A percentile compares a stretch with the other conserved stretches of the same genome.
Evolutionary conservation across 129 eudicot species (phyloP).

Genomic region (Rutidosis leptorrhynchoides): DNA sequence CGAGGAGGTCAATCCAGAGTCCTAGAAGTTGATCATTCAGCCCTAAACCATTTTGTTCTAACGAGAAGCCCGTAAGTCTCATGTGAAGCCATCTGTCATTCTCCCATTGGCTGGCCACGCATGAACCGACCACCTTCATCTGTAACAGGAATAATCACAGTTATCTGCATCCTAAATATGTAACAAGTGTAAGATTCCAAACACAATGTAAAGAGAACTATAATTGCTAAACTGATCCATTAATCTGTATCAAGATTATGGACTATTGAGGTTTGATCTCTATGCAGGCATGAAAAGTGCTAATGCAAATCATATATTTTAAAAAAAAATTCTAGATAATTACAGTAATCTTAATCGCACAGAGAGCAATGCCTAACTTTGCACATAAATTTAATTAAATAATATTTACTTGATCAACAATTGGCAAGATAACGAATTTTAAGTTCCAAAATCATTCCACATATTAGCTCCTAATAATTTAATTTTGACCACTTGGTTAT

Average conservation of each 20-base stretch:
- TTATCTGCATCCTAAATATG: conserved; percentile 18
- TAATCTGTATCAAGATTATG: background rate
- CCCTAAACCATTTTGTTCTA: background rate
- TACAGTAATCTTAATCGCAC: background rate
- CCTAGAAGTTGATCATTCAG: background rate
- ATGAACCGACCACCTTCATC: conserved; percentile 41
- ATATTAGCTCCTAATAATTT: too few species aligned
- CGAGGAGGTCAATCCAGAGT: background rate
- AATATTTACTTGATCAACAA: too few species aligned
- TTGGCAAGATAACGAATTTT: too few species aligned
- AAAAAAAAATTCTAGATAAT: background rate
- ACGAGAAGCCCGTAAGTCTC: background rate
- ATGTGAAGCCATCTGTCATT: conserved; percentile 1
- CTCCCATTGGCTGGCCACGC: conserved; percentile 36
- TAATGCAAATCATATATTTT: too few species aligned
- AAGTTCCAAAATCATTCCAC: too few species aligned
- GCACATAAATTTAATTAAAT: too few species aligned
- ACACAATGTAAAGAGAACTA: background rate
- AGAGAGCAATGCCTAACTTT: background rate
- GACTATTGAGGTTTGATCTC: background rate
- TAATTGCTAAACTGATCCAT: background rate
- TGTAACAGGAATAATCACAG: conserved; percentile 23
- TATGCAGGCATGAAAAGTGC: background rate
- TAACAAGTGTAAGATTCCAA: background rate
- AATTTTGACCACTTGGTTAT: background rate